Conservation (phyloP, 192 early-diverging fungal genomes). For the Coemansia sp. region DNA sequence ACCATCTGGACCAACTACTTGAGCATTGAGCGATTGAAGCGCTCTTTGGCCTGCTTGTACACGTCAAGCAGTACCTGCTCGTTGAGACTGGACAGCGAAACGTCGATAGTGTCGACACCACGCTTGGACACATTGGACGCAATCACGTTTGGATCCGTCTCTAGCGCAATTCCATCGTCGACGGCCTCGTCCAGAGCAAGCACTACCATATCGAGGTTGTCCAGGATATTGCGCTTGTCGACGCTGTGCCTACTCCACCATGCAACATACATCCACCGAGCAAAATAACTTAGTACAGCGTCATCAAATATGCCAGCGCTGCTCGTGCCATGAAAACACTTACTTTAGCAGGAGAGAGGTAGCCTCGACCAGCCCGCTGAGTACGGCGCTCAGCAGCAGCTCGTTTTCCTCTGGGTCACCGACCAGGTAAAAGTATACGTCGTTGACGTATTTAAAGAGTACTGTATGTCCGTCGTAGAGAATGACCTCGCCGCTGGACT, state of each 20-base stretch:
- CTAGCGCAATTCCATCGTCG: conserved; percentile 84
- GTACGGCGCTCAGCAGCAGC: conserved; percentile 74
- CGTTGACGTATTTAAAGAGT: conserved; percentile 80
- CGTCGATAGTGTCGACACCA: conserved; percentile 67
- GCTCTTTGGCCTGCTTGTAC: conserved; percentile 77
- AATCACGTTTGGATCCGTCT: conserved; percentile 75
- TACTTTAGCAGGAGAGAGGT: conserved; percentile 82
- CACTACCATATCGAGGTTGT: conserved; percentile 89
- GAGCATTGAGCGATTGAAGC: conserved; percentile 65
- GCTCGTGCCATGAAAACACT: conserved; percentile 37
- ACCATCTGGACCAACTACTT: conserved; percentile 42
- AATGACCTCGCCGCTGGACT: conserved; percentile 80
- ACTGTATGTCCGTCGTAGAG: conserved; percentile 92
- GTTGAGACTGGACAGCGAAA: conserved; percentile 62
- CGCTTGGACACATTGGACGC: conserved; percentile 77
- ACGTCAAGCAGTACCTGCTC: conserved; percentile 76
- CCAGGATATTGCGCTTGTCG: conserved; percentile 86
- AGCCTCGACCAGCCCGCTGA: conserved; percentile 83
- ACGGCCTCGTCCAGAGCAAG: conserved; percentile 92
- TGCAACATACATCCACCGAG: not conserved
- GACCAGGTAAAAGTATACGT: conserved; percentile 90
- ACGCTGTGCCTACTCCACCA: conserved; percentile 66
- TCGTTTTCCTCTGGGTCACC: conserved; percentile 94
- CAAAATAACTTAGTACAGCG: not conserved
- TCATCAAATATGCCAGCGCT: not conserved